These are phyloP conservation scores for Fusarium coicis DNA, from an alignment of 2,329 filamentous ascomycete genomes.

Conservation along the genomic window DNA sequence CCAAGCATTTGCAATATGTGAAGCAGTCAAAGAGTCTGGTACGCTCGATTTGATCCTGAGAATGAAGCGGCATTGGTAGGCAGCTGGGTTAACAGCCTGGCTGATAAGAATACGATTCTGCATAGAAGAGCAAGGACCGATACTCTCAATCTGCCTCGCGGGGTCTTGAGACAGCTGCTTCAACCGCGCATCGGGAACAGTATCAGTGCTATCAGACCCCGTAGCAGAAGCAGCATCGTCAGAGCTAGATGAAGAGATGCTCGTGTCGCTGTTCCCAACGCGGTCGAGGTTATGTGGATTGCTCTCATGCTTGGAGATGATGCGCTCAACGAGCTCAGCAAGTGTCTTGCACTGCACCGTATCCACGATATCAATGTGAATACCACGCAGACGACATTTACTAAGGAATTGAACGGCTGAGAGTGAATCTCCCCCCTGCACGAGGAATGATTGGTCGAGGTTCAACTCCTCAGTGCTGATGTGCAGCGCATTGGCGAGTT, in stretches of 20 bases:
- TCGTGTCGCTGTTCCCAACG: not conserved
- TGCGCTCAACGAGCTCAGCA: not conserved
- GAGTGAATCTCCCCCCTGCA: not conserved
- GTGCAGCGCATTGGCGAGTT: not conserved
- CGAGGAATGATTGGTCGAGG: conserved; percentile 1
- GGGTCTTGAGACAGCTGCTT: not conserved
- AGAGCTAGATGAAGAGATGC: not conserved
- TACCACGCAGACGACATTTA: not conserved
- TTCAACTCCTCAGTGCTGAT: not conserved
- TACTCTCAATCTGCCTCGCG: not conserved
- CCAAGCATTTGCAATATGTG: not conserved
- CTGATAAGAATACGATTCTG: conserved; percentile 2
- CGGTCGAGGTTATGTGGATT: not conserved
- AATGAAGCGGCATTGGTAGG: not conserved
- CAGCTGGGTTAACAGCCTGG: not conserved
- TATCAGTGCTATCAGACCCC: not conserved
- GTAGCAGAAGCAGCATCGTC: not conserved
- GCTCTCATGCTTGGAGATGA: not conserved
- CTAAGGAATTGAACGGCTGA: not conserved
- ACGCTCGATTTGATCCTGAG: not conserved
- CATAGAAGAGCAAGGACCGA: not conserved
- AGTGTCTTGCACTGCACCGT: conserved; percentile 1
- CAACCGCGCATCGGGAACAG: not conserved
- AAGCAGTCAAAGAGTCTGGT: not conserved
- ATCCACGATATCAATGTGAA: not conserved